Evolutionary conservation across 106 monocot species (phyloP), one percentile per base, ranked within the genome.

Genomic region (Dendrobium catenatum): DNA sequence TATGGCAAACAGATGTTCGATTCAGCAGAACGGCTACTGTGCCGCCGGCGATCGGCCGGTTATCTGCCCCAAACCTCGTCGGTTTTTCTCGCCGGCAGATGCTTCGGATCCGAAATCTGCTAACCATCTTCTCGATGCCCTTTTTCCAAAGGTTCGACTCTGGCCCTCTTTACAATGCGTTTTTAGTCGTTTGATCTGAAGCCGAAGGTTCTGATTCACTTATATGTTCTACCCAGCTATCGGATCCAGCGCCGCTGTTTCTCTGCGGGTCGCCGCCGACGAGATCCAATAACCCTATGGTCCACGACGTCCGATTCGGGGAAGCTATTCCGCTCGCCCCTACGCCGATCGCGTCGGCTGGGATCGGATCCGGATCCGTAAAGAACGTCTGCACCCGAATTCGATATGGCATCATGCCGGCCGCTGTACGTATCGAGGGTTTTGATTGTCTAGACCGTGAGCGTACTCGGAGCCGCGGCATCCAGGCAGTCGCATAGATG

Each of bases 351-450:
- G 8, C 31, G 11, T 51, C 20, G 48, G 20, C 43, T 26, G 49
- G 40, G 1, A 4, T 54, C 5, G 72, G 46, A 37, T 77, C 80
- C 5, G 55, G 79, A 1, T 51, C 51, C 13, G 51, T 51, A 13
- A 51, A 16, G 68, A 8, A 68, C 47, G 72, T 85, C 22, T 7
- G 77, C 46, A 51, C 42, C 16, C 85, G 68, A 37, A n/a, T 82
- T 19, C 81, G 82, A 72, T 82, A 47, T 29, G 85, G 85, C 78
- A 55, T 82, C 79, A 61, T 58, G 47, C 85, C 81, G 3, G 73
- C 85, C 13, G 55, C 85, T 0, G 77, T 85, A 22, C 77, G 85
- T 22, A 26, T 85, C 73, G 85, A 85, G 79, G 85, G 85, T 41
- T 85, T 85, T 68, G 76, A 85, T 47, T 84, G 83, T 59, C 77